phyloP scores from a whole-genome alignment of 2,329 filamentous ascomycete species.

The Emmonsia crescens region DNA sequence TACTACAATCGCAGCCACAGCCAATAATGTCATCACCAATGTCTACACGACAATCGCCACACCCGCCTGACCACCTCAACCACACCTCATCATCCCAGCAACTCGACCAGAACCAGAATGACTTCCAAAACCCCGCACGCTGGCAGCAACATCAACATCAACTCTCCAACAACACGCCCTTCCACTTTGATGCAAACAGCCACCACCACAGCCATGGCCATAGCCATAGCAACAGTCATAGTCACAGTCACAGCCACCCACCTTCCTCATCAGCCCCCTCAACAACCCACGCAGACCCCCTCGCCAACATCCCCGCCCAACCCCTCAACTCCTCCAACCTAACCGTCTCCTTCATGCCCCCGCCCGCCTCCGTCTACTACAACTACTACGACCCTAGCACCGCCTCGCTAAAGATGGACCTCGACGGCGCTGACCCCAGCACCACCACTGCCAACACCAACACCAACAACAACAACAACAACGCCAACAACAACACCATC shows the following conservation, averaged over 20 bases:
- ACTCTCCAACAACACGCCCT: constrained; percentile 12
- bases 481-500: constrained; percentile 11
- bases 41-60: constrained; percentile 4
- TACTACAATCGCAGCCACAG: constrained; percentile 18
- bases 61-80: neutral
- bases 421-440: constrained; percentile 20
- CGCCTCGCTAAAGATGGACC: constrained; percentile 21
- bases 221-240: neutral
- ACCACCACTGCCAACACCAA: constrained; percentile 19
- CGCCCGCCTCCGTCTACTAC: constrained; percentile 36
- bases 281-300: constrained; percentile 21
- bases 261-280: neutral
- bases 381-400: constrained; percentile 33
- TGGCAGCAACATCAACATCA: constrained; percentile 10
- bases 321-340: constrained; percentile 36
- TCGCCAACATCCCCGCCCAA: constrained; percentile 34
- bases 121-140: constrained; percentile 6
- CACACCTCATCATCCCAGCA: constrained; percentile 17
- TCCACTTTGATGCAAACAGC: constrained; percentile 10
- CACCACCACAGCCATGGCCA: neutral
- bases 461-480: constrained; percentile 6
- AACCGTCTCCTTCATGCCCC: constrained; percentile 38
- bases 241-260: neutral
- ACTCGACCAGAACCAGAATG: constrained; percentile 11
- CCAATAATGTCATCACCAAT: constrained; percentile 25